Evolutionary conservation across 768 basidiomycete genomes (phyloP).

Genomic region (Boletus patriciae): DNA sequence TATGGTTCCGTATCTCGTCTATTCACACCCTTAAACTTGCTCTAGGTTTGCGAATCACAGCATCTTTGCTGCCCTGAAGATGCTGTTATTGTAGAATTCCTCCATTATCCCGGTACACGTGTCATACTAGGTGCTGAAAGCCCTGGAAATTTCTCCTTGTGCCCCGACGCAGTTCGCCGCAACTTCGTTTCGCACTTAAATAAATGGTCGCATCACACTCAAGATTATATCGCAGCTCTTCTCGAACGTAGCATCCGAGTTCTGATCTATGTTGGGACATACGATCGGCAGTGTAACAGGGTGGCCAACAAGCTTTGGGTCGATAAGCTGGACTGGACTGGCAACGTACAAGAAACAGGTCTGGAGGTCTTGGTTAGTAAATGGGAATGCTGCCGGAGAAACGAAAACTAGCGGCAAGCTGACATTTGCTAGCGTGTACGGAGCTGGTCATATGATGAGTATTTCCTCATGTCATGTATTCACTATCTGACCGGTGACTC

Average conservation of each 20-base stretch:
- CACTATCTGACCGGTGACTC: constrained; percentile 24
- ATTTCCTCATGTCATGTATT: constrained; percentile 8
- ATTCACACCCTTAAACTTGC: too few relatives aligned
- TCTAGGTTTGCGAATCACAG: too few relatives aligned
- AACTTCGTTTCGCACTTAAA: constrained; percentile 61
- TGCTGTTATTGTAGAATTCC: too few relatives aligned
- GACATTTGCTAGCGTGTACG: constrained; percentile 63
- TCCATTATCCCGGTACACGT: too few relatives aligned
- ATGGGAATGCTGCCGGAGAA: constrained; percentile 53
- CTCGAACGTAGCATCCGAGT: constrained; percentile 55
- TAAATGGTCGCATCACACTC: constrained; percentile 55
- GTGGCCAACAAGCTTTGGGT: constrained; percentile 66
- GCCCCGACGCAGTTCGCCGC: constrained; percentile 1
- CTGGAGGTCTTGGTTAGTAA: constrained; percentile 55
- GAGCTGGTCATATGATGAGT: constrained; percentile 76
- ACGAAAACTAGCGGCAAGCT: constrained; percentile 56
- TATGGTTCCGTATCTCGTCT: too few relatives aligned
- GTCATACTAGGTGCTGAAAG: too few relatives aligned
- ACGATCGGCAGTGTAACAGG: constrained; percentile 63
- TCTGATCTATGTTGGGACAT: constrained; percentile 54
- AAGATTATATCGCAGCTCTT: constrained; percentile 56
- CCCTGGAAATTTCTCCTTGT: too few relatives aligned
- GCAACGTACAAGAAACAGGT: constrained; percentile 44
- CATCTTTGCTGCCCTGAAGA: too few relatives aligned
- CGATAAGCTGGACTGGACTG: constrained; percentile 58